A percentile compares a stretch with the other conserved stretches of the same genome.
Conservation (phyloP, 352 stramenopile species). For the Halophytophthora batemanensis region DNA sequence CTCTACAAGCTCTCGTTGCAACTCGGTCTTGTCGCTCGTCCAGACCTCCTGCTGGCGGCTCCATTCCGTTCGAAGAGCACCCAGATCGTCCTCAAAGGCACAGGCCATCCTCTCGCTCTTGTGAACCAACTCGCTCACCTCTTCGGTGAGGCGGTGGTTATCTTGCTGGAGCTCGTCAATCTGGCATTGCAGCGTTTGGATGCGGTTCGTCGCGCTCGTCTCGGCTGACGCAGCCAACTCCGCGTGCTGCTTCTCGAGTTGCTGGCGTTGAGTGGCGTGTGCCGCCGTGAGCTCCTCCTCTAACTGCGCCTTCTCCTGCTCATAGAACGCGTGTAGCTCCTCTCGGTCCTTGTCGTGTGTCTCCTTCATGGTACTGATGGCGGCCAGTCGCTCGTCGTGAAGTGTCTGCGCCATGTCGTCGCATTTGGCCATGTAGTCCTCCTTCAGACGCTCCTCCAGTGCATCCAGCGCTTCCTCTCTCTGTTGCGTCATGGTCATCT, state of each 20-base stretch:
- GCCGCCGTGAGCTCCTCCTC: conserved; percentile 42
- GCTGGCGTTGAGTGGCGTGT: conserved; percentile 23
- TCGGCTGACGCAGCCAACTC: conserved; percentile 10
- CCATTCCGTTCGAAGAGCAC: conserved; percentile 11
- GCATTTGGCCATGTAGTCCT: conserved; percentile 55
- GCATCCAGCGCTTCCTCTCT: conserved; percentile 23
- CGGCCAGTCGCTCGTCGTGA: conserved; percentile 42
- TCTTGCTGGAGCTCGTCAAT: conserved; percentile 11
- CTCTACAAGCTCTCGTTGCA: conserved; percentile 11
- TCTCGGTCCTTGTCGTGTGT: conserved; percentile 46
- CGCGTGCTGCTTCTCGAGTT: conserved; percentile 21
- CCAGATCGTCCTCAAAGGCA: conserved; percentile 21
- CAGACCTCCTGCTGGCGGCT: conserved; percentile 11
- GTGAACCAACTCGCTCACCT: conserved; percentile 9
- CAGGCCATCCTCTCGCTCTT: conserved; percentile 14
- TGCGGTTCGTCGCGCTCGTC: conserved; percentile 1
- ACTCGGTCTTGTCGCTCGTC: neutral
- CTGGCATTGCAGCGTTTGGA: conserved; percentile 7
- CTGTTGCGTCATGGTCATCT: conserved; percentile 5
- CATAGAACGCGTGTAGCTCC: conserved; percentile 46
- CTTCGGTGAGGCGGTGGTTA: conserved; percentile 6
- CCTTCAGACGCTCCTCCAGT: conserved; percentile 41
- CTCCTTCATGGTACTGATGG: conserved; percentile 40
- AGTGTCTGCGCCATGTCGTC: conserved; percentile 55
- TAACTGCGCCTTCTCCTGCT: conserved; percentile 57